Evolutionary conservation across 345 rosid species (phyloP), one percentile per base, ranked within the genome.

Genomic region (Chamaenerion angustifolium): DNA sequence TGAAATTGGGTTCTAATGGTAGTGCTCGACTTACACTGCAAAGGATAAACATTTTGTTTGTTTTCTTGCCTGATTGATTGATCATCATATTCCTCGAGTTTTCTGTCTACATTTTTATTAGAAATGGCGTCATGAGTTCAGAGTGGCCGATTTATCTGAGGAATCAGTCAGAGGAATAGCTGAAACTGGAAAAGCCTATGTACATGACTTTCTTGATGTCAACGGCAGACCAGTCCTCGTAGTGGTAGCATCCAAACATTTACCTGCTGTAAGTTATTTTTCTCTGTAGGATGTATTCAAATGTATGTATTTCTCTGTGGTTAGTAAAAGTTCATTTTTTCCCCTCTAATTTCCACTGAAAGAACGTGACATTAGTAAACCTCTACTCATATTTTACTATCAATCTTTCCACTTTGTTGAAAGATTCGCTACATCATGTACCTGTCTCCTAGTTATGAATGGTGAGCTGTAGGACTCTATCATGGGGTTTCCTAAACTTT

Each of bases 111-210:
- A 27, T 15, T 27, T 66, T 58, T 60, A 58, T 44, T 60, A 86
- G 96, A 78, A 76, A 80, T 92, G 96, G 98, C 88, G 78, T 40
- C 76, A 74, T 56, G 89, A 83, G 49, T 92, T 86, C 74, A 59
- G 70, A 43, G 83, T 78, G 55, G 62, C 80, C 52, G 76, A 83
- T 61, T 59, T 86, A 61, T 66, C 78, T 13, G 83, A 83, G 54
- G 95, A 82, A 55, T 71, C 80, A 3, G 74, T 86, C 58, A 72
- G 67, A 69, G 51, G 43, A 3, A 55, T 78, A 11, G 86, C 89
- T 10, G 59, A 49, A 11, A 80, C 98, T 10, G 96, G 96, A 65
- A 92, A 86, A 65, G 63, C 81, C 11, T 83, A 64, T 69, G 83
- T 83, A 42, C 96, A 83, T 61, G 85, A 76, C 54, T 82, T 43